Conservation (phyloP, 2,329 filamentous ascomycete species). For the Botrytis byssoidea region DNA sequence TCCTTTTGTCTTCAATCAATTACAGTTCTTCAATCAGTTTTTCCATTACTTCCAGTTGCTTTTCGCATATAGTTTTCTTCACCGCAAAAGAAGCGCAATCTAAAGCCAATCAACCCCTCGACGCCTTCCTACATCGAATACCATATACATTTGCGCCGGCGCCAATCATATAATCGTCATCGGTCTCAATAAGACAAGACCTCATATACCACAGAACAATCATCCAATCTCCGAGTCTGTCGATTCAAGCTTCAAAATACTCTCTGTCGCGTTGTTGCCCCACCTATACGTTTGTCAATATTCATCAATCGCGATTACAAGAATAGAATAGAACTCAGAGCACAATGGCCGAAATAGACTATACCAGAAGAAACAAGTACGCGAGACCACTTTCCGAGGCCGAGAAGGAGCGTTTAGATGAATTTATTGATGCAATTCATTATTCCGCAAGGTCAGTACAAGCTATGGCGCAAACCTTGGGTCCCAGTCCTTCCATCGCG, state of each 20-base stretch:
- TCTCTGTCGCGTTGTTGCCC: constrained; percentile 12
- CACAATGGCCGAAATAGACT: constrained; percentile 51
- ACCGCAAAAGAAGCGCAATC: constrained; percentile 9
- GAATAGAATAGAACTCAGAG: neutral
- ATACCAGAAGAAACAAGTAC: constrained; percentile 79
- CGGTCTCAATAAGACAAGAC: neutral
- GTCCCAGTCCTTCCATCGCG: neutral
- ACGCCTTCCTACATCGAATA: neutral
- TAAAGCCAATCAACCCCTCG: neutral
- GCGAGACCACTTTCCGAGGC: constrained; percentile 76
- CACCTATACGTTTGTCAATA: constrained; percentile 12
- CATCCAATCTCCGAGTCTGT: neutral
- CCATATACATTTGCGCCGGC: constrained; percentile 11
- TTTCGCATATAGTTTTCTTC: constrained; percentile 5
- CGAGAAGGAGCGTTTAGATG: constrained; percentile 81
- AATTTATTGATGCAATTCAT: constrained; percentile 91
- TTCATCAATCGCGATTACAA: neutral
- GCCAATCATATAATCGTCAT: neutral
- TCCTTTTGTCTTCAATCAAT: neutral
- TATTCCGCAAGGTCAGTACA: constrained; percentile 79
- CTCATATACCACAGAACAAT: neutral
- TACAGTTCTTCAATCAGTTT: neutral
- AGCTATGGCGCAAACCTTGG: neutral
- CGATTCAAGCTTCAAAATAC: neutral
- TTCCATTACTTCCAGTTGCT: neutral